Conservation (phyloP, 2,329 filamentous ascomycete species). For the Aureobasidium sp. region DNA sequence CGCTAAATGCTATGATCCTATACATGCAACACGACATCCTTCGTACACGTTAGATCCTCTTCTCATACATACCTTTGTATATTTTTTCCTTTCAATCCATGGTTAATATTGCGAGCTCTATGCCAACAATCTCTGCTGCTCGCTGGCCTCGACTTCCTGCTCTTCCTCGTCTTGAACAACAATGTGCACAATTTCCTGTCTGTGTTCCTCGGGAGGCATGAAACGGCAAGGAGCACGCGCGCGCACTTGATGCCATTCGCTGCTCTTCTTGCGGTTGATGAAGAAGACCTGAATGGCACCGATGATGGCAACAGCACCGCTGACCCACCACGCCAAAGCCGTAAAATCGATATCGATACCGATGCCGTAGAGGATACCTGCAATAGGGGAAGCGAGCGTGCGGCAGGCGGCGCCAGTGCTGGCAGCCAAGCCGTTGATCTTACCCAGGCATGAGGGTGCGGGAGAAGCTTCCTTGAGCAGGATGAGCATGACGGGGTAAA, state of each 20-base stretch:
- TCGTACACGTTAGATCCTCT: not conserved
- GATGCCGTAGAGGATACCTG: slow-evolving; percentile 59
- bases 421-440: slow-evolving; percentile 66
- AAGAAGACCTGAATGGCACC: slow-evolving; percentile 52
- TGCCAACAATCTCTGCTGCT: slow-evolving; percentile 5
- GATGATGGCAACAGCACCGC: slow-evolving; percentile 47
- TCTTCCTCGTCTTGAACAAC: slow-evolving; percentile 17
- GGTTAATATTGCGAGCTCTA: not conserved
- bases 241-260: slow-evolving; percentile 24
- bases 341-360: slow-evolving; percentile 53
- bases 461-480: slow-evolving; percentile 66
- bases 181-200: slow-evolving; percentile 20
- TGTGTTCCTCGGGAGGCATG: slow-evolving; percentile 21
- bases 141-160: not conserved
- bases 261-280: slow-evolving; percentile 44
- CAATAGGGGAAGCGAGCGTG: slow-evolving; percentile 62
- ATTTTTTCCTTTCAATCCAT: not conserved
- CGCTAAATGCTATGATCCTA: not conserved
- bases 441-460: slow-evolving; percentile 55
- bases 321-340: slow-evolving; percentile 58
- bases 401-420: slow-evolving; percentile 64
- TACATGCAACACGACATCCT: not conserved
- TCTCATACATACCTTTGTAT: not conserved
- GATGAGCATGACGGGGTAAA: slow-evolving; percentile 62
- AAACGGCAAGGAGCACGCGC: slow-evolving; percentile 24